A percentile compares a stretch with the other conserved stretches of the same genome.
phyloP scores from a whole-genome alignment of 306 rosid genomes.

The Quercus engelmannii region DNA sequence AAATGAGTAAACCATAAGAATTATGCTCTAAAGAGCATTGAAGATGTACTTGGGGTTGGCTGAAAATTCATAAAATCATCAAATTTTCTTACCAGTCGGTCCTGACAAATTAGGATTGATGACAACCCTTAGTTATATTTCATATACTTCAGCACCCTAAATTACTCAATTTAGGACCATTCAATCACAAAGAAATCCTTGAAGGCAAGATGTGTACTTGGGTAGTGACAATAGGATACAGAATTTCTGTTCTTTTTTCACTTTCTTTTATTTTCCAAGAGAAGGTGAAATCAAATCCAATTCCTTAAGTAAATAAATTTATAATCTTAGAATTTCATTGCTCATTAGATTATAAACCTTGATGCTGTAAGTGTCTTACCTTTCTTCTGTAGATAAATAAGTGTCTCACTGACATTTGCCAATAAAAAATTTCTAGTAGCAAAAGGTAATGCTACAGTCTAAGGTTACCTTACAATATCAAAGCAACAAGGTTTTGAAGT shows the following conservation, averaged over 20 bases:
- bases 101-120: not conserved
- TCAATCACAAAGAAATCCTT: not conserved
- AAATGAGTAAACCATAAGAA: not conserved
- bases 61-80: not conserved
- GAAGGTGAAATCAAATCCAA: not conserved
- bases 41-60: not conserved
- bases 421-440: not conserved
- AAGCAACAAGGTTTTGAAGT: not conserved
- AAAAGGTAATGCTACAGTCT: not conserved
- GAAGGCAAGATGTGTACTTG: not conserved
- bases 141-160: not conserved
- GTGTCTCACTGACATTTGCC: not conserved
- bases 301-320: not conserved
- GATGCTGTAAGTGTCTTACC: not conserved
- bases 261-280: not conserved
- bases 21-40: no score
- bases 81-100: not conserved
- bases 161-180: not conserved
- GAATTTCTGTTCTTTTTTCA: not conserved
- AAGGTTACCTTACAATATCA: not conserved
- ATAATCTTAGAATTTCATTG: not conserved
- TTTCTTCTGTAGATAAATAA: not conserved
- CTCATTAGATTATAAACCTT: not conserved
- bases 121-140: not conserved
- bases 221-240: not conserved